Evolutionary conservation across 345 rosid species (phyloP).

Genomic region (Hibiscus mutabilis): DNA sequence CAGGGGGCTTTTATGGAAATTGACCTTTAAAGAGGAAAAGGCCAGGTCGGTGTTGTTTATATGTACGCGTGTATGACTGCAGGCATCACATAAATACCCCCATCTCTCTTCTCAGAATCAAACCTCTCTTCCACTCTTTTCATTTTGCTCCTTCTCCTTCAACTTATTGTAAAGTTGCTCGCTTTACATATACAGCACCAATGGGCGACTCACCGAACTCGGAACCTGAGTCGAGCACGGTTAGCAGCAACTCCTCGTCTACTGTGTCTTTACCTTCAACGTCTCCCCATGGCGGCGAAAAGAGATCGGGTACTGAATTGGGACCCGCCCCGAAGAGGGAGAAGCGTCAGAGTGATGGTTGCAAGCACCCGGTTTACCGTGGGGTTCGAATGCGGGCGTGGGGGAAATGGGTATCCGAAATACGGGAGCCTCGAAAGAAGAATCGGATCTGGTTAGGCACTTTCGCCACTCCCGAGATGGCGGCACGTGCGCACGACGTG

Average conservation of each 20-base stretch:
- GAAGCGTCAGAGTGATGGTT: constrained; percentile 23
- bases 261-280: not conserved
- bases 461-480: constrained; percentile 57
- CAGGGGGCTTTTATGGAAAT: too few species aligned
- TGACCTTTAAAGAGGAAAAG: not conserved
- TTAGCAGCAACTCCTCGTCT: constrained; percentile 1
- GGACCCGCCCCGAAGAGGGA: constrained; percentile 7
- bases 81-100: constrained; percentile 1
- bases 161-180: not conserved
- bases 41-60: constrained; percentile 12
- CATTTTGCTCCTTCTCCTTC: not conserved
- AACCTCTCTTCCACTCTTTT: not conserved
- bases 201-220: constrained; percentile 17
- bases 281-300: not conserved
- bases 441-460: constrained; percentile 63
- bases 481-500: constrained; percentile 63
- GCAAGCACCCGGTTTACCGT: constrained; percentile 40
- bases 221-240: constrained; percentile 13
- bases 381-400: constrained; percentile 59
- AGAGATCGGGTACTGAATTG: not conserved
- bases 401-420: constrained; percentile 70
- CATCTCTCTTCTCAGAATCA: not conserved
- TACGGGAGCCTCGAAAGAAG: constrained; percentile 62
- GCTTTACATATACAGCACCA: not conserved
- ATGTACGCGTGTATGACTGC: not conserved